phyloP scores from a whole-genome alignment of 305 asterid species.

The Lippia alba region DNA sequence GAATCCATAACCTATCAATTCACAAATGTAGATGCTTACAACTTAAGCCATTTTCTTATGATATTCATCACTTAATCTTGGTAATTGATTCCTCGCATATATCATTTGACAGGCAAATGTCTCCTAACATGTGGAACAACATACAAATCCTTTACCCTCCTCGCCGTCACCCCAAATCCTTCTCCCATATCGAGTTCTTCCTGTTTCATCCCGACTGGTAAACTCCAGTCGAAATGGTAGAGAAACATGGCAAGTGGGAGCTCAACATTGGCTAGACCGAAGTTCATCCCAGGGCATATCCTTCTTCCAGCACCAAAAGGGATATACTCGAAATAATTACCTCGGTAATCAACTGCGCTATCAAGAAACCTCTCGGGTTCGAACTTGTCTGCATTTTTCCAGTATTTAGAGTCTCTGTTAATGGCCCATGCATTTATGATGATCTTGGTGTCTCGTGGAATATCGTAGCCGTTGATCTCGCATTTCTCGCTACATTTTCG shows the following conservation, averaged over 20 bases:
- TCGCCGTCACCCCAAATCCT: not conserved
- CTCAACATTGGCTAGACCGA: slow-evolving; percentile 2
- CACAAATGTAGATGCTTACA: too few species aligned
- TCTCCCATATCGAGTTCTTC: not conserved
- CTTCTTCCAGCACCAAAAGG: slow-evolving; percentile 8
- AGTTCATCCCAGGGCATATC: not conserved
- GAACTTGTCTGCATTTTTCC: not conserved
- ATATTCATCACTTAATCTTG: too few species aligned
- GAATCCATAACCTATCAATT: too few species aligned
- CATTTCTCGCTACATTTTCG: not conserved
- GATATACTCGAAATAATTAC: not conserved
- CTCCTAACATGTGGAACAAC: not conserved
- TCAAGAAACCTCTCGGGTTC: slow-evolving; percentile 2
- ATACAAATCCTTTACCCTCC: not conserved
- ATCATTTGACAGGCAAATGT: not conserved
- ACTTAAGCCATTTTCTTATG: too few species aligned
- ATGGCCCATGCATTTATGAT: not conserved
- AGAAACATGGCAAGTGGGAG: not conserved
- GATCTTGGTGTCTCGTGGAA: not conserved
- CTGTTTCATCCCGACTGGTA: not conserved
- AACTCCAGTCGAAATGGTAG: not conserved
- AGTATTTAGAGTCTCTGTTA: not conserved
- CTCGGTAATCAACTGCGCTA: not conserved
- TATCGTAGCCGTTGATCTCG: not conserved
- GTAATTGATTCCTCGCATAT: too few species aligned